Evolutionary conservation across 1,284 basidiomycete genomes (phyloP), one percentile per base, ranked within the genome.

Genomic region (Sporisorium iseilematis-ciliati): DNA sequence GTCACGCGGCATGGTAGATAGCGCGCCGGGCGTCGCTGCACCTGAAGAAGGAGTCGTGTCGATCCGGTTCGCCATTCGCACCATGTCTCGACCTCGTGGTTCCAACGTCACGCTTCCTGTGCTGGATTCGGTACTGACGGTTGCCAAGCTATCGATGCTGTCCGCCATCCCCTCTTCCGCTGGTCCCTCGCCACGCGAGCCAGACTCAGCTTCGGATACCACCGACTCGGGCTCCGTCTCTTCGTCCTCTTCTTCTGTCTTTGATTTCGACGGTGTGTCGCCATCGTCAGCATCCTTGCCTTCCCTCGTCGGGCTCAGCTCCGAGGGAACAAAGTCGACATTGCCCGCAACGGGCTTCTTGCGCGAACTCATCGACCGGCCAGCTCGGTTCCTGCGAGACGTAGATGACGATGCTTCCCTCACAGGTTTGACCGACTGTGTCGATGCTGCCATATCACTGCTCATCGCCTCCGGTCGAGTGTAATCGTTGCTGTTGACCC

Each of bases 21-120:
- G n/a, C 18, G 12, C 23, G 23, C 26, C 18, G 16, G 60, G 62
- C 6, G 61, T 65, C 7, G n/a, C 50, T 18, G 50, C 40, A 1
- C 54, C 60, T 2, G 62, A 65, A 16, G 46, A 18, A 23, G 46
- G 45, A 4, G 35, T 46, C 26, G 57, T 45, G 23, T 65, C 68
- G 21, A 72, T 49, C 0, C 68, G 61, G 7, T n/a, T 65, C 11
- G 75, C 70, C 16, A 56, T 78, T 12, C 75, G 51, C 0, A 64
- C 58, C 75, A 78, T 78, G 38, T 78, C 75, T 29, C 75, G 49
- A 3, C 75, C 75, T 48, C 75, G 53, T 2, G 67, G 62, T 45
- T 75, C 72, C 7, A 43, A 21, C 1, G 57, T 23, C 2, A 51
- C 16, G 29, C 64, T 65, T 11, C 50, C 64, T 3, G 26, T 29